phyloP scores from a whole-genome alignment of 2,329 filamentous ascomycete species.

The Orbilia oligospora region DNA sequence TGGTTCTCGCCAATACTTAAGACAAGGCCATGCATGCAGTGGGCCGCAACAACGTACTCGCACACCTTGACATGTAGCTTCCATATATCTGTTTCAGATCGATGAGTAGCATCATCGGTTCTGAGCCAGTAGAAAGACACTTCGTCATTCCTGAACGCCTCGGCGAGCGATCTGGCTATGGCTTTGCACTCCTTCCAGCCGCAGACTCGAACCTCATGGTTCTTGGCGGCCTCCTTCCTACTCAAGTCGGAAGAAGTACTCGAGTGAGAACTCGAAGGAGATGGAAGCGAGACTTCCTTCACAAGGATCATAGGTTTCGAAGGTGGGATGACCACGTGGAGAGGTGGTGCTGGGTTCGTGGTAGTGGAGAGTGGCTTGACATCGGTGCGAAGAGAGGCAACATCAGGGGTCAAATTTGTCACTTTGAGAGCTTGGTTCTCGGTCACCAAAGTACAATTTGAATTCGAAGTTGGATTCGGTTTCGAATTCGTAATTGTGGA shows the following conservation, averaged over 20 bases:
- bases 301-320: conserved; percentile 61
- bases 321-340: conserved; percentile 55
- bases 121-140: conserved; percentile 82
- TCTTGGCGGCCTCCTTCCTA: conserved; percentile 40
- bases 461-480: conserved; percentile 61
- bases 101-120: conserved; percentile 76
- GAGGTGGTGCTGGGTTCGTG: conserved; percentile 27
- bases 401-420: conserved; percentile 61
- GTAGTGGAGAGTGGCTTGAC: conserved; percentile 51
- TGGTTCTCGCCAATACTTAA: conserved; percentile 82
- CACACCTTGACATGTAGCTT: conserved; percentile 82
- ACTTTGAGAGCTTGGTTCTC: conserved; percentile 61
- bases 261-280: conserved; percentile 47
- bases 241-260: conserved; percentile 52
- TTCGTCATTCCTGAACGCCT: conserved; percentile 82
- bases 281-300: conserved; percentile 60
- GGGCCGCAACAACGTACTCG: conserved; percentile 82
- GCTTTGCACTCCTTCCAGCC: conserved; percentile 78
- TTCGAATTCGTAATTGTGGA: conserved; percentile 61
- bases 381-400: conserved; percentile 41
- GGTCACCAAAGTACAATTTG: conserved; percentile 61
- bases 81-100: conserved; percentile 79
- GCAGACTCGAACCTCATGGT: conserved; percentile 66
- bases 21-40: conserved; percentile 80
- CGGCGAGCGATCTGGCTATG: conserved; percentile 79